These are phyloP conservation scores for Arthrobotrys conoides DNA, from an alignment of 2,329 filamentous ascomycete species.

Conservation along the genomic window DNA sequence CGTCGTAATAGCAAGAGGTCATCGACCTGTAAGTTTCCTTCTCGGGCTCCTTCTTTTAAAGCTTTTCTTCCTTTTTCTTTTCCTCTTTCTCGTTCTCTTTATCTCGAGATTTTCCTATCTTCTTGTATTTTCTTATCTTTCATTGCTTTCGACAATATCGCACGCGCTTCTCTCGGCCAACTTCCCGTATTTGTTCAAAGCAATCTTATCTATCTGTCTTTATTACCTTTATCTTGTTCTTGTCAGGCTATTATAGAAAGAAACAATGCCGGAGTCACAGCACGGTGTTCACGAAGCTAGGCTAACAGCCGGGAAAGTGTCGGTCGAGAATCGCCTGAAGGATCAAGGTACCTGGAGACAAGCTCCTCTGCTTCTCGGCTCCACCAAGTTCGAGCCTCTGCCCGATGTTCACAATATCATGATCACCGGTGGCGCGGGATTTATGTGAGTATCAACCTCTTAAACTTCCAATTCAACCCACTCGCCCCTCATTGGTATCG, in stretches of 20 bases:
- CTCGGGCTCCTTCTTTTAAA: not conserved
- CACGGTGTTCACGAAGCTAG: constrained; percentile 27
- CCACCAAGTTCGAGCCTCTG: constrained; percentile 78
- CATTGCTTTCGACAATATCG: not conserved
- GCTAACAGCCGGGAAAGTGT: constrained; percentile 54
- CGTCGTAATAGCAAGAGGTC: constrained; percentile 5
- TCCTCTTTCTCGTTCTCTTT: not conserved
- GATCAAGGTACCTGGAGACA: constrained; percentile 79
- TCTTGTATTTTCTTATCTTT: not conserved
- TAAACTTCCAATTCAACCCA: not conserved
- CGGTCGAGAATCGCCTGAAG: constrained; percentile 67
- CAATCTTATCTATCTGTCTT: not conserved
- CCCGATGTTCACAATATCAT: constrained; percentile 83
- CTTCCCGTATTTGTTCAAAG: not conserved
- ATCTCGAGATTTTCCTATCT: not conserved
- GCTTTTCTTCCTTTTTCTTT: not conserved
- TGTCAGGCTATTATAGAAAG: not conserved
- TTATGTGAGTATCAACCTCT: constrained; percentile 75
- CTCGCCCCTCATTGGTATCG: not conserved
- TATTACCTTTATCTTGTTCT: not conserved
- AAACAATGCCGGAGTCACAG: constrained; percentile 17
- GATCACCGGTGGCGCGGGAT: constrained; percentile 86
- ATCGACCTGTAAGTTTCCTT: constrained; percentile 44
- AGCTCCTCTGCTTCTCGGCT: constrained; percentile 78
- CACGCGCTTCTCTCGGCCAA: not conserved